Evolutionary conservation across 257 asterid genomes (phyloP).

Genomic region (Solanum lycopersicoides): DNA sequence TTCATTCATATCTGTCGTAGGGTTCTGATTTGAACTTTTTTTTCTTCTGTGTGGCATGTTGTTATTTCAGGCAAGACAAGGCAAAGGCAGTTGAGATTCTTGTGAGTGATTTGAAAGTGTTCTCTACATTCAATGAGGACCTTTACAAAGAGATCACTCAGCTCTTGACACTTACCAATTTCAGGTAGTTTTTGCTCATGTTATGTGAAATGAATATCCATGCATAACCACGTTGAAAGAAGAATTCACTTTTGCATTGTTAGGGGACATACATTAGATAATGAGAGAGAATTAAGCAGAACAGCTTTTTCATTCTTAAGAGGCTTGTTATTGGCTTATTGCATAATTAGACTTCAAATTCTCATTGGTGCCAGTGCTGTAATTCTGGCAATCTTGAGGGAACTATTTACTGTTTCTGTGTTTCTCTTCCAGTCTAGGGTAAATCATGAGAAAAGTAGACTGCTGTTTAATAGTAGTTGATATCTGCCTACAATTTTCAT

Average conservation of each 20-base stretch:
- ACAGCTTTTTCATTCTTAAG: background rate
- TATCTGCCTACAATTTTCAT: background rate
- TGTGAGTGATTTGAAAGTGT: constrained; percentile 82
- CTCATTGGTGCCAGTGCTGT: background rate
- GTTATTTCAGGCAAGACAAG: constrained; percentile 66
- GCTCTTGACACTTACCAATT: constrained; percentile 71
- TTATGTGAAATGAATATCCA: background rate
- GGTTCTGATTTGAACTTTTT: background rate
- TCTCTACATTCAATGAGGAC: constrained; percentile 85
- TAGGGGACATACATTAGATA: background rate
- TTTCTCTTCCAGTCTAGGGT: background rate
- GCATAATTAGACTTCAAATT: background rate
- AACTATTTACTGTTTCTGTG: background rate
- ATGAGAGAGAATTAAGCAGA: background rate
- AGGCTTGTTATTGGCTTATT: too few species aligned
- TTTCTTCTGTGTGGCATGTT: background rate
- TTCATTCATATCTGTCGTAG: background rate
- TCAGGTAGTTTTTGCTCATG: constrained; percentile 47
- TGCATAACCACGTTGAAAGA: background rate
- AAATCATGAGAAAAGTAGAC: background rate
- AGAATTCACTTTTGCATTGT: background rate
- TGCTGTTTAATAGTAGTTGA: background rate
- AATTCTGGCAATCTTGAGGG: background rate
- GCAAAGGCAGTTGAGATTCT: constrained; percentile 86
- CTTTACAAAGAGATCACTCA: constrained; percentile 89